Conservation (phyloP, 176 grass and related monocot species). For the Echinochloa phyllopogon region DNA sequence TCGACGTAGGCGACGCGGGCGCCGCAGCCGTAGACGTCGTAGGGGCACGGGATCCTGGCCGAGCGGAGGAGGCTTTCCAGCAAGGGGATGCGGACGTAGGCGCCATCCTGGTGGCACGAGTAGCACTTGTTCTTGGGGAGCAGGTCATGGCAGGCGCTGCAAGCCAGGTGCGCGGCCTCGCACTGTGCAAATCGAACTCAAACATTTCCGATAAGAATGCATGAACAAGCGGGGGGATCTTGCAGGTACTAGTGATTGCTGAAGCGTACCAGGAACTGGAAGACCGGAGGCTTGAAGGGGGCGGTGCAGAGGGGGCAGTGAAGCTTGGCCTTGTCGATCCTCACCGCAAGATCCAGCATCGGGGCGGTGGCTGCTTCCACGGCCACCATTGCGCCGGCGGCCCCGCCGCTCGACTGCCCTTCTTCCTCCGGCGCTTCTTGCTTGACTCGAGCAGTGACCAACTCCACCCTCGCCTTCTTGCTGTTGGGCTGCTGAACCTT, state of each 20-base stretch:
- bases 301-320: constrained; percentile 7
- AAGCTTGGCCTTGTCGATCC: background rate
- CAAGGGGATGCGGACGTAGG: background rate
- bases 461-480: constrained; percentile 14
- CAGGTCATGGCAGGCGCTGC: background rate
- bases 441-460: background rate
- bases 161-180: background rate
- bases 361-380: background rate
- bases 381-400: background rate
- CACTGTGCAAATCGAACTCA: background rate
- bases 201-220: background rate
- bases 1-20: background rate
- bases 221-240: background rate
- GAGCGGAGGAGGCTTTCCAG: background rate
- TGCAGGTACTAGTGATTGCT: background rate
- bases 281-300: constrained; percentile 24
- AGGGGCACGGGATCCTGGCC: background rate
- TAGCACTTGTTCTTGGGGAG: background rate
- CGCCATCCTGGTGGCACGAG: background rate
- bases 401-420: background rate
- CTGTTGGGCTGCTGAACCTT: background rate
- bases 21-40: background rate
- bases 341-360: background rate
- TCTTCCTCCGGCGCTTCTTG: background rate
- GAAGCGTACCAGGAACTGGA: background rate